phyloP scores from a whole-genome alignment of 495 filamentous ascomycete genomes.

The Penicillium pancosmium region DNA sequence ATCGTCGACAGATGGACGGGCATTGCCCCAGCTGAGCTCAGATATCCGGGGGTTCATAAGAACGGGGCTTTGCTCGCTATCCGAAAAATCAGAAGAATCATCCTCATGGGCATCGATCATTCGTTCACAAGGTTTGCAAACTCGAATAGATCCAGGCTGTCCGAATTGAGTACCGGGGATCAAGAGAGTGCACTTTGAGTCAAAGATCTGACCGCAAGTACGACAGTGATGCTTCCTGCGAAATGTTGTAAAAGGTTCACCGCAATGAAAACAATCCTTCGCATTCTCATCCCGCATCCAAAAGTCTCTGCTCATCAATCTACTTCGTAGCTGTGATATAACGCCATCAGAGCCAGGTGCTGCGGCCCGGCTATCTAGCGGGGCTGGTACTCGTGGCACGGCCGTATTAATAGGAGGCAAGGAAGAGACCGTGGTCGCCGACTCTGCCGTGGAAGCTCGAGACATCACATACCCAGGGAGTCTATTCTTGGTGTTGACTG shows the following conservation, averaged over 20 bases:
- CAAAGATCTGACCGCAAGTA: slow-evolving; percentile 92
- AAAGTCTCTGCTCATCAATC: slow-evolving; percentile 88
- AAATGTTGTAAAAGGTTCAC: slow-evolving; percentile 87
- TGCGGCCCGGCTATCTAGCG: slow-evolving; percentile 25
- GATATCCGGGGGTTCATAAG: slow-evolving; percentile 41
- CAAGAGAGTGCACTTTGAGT: slow-evolving; percentile 90
- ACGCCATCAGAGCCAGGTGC: slow-evolving; percentile 29
- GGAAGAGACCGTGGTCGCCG: slow-evolving; percentile 30
- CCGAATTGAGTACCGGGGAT: slow-evolving; percentile 86
- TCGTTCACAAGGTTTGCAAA: slow-evolving; percentile 92
- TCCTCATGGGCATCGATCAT: slow-evolving; percentile 92
- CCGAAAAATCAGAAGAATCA: slow-evolving; percentile 86
- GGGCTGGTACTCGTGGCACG: slow-evolving; percentile 24
- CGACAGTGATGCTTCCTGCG: slow-evolving; percentile 96
- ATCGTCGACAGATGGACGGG: slow-evolving; percentile 37
- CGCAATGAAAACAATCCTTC: slow-evolving; percentile 95
- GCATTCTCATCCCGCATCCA: slow-evolving; percentile 99
- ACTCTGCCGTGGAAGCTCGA: slow-evolving; percentile 39
- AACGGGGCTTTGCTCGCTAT: slow-evolving; percentile 63
- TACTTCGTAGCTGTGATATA: slow-evolving; percentile 66
- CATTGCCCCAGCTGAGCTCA: slow-evolving; percentile 35
- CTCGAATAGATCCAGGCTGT: slow-evolving; percentile 81
- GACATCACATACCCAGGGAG: slow-evolving; percentile 41
- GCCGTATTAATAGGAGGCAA: slow-evolving; percentile 39
- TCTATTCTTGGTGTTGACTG: slow-evolving; percentile 28